Base-by-base conservation (phyloP, 108 stramenopile species). In the Cyclostephanos invisitatus region DNA sequence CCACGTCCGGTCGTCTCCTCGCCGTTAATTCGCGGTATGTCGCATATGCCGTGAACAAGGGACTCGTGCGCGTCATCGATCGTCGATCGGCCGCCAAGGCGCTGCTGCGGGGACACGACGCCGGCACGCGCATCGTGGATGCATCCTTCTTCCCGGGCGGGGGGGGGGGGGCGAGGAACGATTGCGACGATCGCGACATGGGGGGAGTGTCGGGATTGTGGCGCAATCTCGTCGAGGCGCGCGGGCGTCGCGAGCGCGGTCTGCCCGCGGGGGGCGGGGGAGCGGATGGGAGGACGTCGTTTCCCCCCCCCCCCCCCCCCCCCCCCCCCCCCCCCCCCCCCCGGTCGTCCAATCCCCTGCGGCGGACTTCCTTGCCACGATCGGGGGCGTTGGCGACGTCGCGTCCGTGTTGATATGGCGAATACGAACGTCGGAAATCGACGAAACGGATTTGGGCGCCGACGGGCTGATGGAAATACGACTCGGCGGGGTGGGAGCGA, bases 41-140 rank as follows among this genome's bases (percentile, higher is more conserved):
- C 15, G 89, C 89, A 4, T 96, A 96, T 68, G 86, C 84, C 0
- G 88, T 96, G 36, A 96, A 93, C 78, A 90, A 89, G 59, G 94
- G 94, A 6, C 68, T 96, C 47, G 83, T 96, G 53, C 91, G 91
- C 29, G 82, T 91, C 67, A 77, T 96, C 61, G 84, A 90, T 74
- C 87, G 89, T 7, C 69, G 71, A 0, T 84, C 86, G 24, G 57
- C 77, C 5, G 35, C 83, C 64, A 82, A 82, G 28, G 76, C 85
- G 2, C 59, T 96, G 50, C 69, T 96, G 22, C 74, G 94, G 20
- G 88, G 86, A 15, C 91, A 96, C 67, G 67, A 29, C 18, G 57
- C 58, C 10, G 40, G 37, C 1, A 63, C 54, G 2, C 50, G 58
- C 6, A 65, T 83, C 12, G 74, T 70, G 38, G 82, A 83, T 29